phyloP scores from a whole-genome alignment of 441 rosid genomes.

The Euphorbia celastroides region DNA sequence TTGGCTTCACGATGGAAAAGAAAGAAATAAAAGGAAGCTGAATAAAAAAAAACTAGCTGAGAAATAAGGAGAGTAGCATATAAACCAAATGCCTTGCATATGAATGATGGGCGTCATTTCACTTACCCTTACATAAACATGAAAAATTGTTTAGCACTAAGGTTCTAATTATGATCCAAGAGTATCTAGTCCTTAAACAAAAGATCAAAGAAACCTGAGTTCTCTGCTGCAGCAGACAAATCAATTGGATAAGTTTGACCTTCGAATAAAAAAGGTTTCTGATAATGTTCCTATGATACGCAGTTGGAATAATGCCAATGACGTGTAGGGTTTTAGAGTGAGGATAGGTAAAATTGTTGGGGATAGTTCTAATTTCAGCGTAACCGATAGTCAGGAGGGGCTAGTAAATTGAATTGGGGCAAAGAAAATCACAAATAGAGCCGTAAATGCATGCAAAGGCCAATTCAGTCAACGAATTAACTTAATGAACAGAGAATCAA shows the following conservation, averaged over 20 bases:
- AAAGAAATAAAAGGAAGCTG: conserved; percentile 73
- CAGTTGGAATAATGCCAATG: conserved; percentile 31
- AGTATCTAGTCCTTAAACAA: conserved; percentile 68
- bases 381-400: conserved; percentile 19
- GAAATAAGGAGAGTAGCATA: conserved; percentile 39
- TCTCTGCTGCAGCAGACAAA: conserved; percentile 23
- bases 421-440: conserved; percentile 12
- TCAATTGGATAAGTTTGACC: conserved; percentile 12
- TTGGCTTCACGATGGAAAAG: conserved; percentile 29
- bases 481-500: not conserved
- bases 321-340: conserved; percentile 28
- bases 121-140: conserved; percentile 23
- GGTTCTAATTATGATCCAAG: conserved; percentile 83
- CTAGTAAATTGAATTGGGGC: conserved; percentile 34
- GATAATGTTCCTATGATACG: conserved; percentile 48
- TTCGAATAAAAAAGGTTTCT: conserved; percentile 24
- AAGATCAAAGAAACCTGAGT: conserved; percentile 56
- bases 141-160: conserved; percentile 82
- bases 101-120: conserved; percentile 29
- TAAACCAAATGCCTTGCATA: conserved; percentile 35
- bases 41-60: conserved; percentile 71
- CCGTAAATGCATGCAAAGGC: not conserved
- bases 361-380: too few relatives aligned
- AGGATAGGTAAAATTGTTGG: conserved; percentile 46
- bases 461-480: not conserved